A percentile compares a stretch with the other conserved stretches of the same genome.
phyloP scores from a whole-genome alignment of 2,329 filamentous ascomycete genomes.

The Alternaria tenuissima region DNA sequence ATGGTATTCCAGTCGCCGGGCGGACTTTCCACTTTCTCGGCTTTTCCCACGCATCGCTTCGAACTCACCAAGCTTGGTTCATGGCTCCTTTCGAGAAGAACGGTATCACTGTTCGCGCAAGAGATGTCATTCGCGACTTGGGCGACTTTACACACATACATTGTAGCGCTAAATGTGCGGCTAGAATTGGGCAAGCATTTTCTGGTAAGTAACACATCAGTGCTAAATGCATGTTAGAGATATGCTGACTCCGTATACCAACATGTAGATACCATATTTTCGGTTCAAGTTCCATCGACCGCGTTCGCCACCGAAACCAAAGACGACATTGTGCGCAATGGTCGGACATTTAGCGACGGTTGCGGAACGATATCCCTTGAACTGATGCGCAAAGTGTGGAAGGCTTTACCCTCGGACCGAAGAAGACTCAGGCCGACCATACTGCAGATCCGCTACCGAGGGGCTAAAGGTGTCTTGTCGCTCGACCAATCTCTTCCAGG shows the following conservation, averaged over 20 bases:
- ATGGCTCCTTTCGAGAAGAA: slow-evolving; percentile 41
- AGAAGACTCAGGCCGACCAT: slow-evolving; percentile 55
- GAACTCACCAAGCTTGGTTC: slow-evolving; percentile 44
- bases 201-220: slow-evolving; percentile 52
- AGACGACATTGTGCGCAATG: slow-evolving; percentile 63
- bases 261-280: slow-evolving; percentile 71
- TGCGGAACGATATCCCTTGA: slow-evolving; percentile 75
- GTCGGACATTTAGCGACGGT: slow-evolving; percentile 78
- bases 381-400: slow-evolving; percentile 69
- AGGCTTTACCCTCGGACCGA: slow-evolving; percentile 57
- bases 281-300: slow-evolving; percentile 64
- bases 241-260: background rate
- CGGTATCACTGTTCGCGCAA: slow-evolving; percentile 57
- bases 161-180: slow-evolving; percentile 66
- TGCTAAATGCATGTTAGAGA: background rate
- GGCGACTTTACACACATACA: slow-evolving; percentile 57
- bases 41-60: slow-evolving; percentile 45
- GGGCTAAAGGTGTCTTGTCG: slow-evolving; percentile 69
- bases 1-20: slow-evolving; percentile 60
- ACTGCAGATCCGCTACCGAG: slow-evolving; percentile 74
- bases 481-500: slow-evolving; percentile 70
- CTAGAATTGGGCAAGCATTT: slow-evolving; percentile 72
- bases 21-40: slow-evolving; percentile 44
- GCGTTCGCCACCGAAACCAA: slow-evolving; percentile 54
- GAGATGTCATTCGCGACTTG: slow-evolving; percentile 60